A percentile compares a stretch with the other conserved stretches of the same genome.
Evolutionary conservation across 345 rosid species (phyloP).

Genomic region (Gossypium ekmanianum): DNA sequence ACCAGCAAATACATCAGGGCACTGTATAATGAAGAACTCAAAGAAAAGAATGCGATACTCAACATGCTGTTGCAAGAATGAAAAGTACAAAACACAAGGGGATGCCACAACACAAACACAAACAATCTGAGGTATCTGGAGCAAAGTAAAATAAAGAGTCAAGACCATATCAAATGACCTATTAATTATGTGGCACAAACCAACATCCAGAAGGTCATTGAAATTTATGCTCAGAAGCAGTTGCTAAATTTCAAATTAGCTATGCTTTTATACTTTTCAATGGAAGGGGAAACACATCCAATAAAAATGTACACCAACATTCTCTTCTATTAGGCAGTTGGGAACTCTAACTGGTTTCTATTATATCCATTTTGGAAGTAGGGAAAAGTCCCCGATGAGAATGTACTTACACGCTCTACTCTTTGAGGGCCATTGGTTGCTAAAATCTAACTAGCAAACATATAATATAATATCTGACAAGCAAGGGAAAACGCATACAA

Average conservation of each 20-base stretch:
- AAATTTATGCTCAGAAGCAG: background rate
- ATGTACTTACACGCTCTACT: background rate
- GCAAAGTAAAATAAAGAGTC: background rate
- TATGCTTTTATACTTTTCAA: background rate
- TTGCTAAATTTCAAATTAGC: background rate
- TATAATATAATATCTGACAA: background rate
- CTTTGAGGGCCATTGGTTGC: background rate
- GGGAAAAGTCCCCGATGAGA: background rate
- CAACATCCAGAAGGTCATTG: background rate
- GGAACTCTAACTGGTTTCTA: background rate
- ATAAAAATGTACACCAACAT: background rate
- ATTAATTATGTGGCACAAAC: background rate
- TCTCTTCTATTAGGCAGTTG: background rate
- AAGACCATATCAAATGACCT: background rate
- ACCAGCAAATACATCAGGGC: conserved; percentile 18
- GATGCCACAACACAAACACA: background rate
- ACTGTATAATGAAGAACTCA: background rate
- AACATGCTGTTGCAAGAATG: background rate
- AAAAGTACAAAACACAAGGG: background rate
- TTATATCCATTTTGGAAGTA: background rate
- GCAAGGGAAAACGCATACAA: background rate
- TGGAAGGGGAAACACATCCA: background rate
- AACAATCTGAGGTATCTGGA: background rate
- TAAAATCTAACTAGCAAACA: background rate
- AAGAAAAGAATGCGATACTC: background rate